These are phyloP conservation scores for Agrocybe chaxingu DNA, from an alignment of 768 basidiomycete genomes.

Conservation along the genomic window DNA sequence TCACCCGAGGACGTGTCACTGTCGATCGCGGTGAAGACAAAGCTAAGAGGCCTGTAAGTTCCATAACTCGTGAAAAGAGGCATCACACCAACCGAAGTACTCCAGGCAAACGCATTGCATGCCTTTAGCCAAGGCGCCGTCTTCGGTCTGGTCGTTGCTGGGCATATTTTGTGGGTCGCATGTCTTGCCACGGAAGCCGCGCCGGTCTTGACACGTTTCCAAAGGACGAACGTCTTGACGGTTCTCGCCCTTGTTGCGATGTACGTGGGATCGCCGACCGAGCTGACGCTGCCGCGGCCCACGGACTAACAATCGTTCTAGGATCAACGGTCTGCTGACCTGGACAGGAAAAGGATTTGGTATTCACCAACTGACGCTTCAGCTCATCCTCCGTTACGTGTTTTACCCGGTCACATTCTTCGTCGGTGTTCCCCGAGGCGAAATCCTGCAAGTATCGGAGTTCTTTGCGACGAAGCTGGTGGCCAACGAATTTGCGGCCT, in stretches of 20 bases:
- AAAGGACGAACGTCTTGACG: constrained; percentile 79
- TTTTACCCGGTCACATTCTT: constrained; percentile 89
- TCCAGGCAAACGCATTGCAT: constrained; percentile 71
- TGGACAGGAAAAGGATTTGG: constrained; percentile 89
- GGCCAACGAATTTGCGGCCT: constrained; percentile 85
- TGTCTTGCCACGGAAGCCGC: background rate
- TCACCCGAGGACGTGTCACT: constrained; percentile 78
- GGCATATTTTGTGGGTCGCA: constrained; percentile 72
- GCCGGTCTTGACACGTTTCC: background rate
- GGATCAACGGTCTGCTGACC: constrained; percentile 80
- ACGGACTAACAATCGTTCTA: constrained; percentile 11
- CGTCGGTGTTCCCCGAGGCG: constrained; percentile 71
- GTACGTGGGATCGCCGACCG: constrained; percentile 22
- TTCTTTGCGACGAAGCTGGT: constrained; percentile 85
- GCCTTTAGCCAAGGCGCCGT: constrained; percentile 81
- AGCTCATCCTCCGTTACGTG: constrained; percentile 82
- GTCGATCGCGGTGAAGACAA: constrained; percentile 72
- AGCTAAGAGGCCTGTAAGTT: constrained; percentile 41
- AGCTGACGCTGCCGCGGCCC: no score
- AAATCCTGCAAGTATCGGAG: constrained; percentile 78
- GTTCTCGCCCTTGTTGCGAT: constrained; percentile 76
- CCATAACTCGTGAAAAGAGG: constrained; percentile 38
- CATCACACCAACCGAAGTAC: constrained; percentile 39
- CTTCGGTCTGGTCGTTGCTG: constrained; percentile 84
- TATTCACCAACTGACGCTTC: constrained; percentile 76